These are phyloP conservation scores for Coniophora puteana DNA, from an alignment of 1,284 basidiomycete species.

Conservation along the genomic window DNA sequence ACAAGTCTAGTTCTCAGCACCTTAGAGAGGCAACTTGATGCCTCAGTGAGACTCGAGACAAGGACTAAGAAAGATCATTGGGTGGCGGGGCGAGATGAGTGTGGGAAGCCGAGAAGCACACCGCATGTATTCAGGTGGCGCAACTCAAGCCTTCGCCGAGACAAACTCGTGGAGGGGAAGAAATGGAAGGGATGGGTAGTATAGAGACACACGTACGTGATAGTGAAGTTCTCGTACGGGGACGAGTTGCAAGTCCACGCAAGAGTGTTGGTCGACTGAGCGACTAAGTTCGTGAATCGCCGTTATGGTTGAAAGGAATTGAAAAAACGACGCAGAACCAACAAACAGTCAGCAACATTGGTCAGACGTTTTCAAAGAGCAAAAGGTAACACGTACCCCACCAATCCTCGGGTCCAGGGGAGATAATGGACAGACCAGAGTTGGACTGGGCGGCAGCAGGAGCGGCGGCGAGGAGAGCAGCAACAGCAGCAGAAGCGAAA, in stretches of 20 bases:
- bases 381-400: slow-evolving; percentile 38
- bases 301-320: neutral
- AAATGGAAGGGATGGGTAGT: too few relatives aligned
- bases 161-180: too few relatives aligned
- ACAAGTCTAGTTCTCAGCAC: too few relatives aligned
- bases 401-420: slow-evolving; percentile 38
- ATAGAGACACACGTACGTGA: slow-evolving; percentile 32
- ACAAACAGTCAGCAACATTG: neutral
- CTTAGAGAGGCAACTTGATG: too few relatives aligned
- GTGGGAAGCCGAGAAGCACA: too few relatives aligned
- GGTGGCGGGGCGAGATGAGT: too few relatives aligned
- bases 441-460: slow-evolving; percentile 33
- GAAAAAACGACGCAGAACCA: neutral
- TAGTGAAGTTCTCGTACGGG: slow-evolving; percentile 32
- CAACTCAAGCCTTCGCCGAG: too few relatives aligned
- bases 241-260: slow-evolving; percentile 38
- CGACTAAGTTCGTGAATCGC: slow-evolving; percentile 19
- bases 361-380: neutral
- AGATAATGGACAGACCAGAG: slow-evolving; percentile 32
- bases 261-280: slow-evolving; percentile 33
- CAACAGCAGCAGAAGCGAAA: slow-evolving; percentile 29
- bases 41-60: too few relatives aligned
- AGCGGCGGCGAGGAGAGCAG: slow-evolving; percentile 32
- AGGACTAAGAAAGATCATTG: too few relatives aligned
- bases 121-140: too few relatives aligned